Conservation (phyloP, 1,139 yeast species). For the Yarrowia galli region DNA sequence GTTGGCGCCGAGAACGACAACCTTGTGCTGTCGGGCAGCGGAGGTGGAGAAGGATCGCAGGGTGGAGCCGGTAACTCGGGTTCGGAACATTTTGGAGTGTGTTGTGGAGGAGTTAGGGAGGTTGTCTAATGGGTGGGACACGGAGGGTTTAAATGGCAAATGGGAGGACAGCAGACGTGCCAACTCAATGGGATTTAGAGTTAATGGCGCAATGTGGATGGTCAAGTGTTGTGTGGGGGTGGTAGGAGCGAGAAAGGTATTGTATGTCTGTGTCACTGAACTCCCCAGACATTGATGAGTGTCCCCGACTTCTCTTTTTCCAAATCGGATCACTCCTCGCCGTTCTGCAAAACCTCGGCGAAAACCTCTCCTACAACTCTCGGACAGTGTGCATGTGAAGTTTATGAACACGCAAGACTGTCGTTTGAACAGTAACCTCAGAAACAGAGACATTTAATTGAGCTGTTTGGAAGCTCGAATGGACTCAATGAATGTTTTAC, state of each 20-base stretch:
- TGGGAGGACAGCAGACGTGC: background rate
- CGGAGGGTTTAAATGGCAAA: conserved; percentile 18
- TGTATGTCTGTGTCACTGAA: no score
- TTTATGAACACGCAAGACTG: background rate
- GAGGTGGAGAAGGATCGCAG: conserved; percentile 40
- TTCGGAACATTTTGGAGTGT: conserved; percentile 33
- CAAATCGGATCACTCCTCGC: background rate
- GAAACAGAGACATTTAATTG: conserved; percentile 24
- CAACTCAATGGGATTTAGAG: background rate
- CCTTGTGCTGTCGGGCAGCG: conserved; percentile 44
- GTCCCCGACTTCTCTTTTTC: no score
- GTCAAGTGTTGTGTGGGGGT: background rate
- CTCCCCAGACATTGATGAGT: no score
- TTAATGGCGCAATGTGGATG: background rate
- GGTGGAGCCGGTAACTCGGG: conserved; percentile 41
- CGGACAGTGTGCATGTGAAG: conserved; percentile 13
- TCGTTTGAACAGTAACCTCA: no score
- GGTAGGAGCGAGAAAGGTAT: background rate
- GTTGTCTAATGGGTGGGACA: background rate
- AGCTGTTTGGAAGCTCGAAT: background rate
- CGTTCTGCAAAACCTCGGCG: background rate
- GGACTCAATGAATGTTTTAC: background rate
- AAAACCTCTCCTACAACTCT: background rate
- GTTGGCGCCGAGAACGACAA: conserved; percentile 55
- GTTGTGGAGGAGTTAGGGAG: background rate